Evolutionary conservation across 2,329 filamentous ascomycete species (phyloP), one percentile per base, ranked within the genome.

Genomic region (Alternaria gansuensis): DNA sequence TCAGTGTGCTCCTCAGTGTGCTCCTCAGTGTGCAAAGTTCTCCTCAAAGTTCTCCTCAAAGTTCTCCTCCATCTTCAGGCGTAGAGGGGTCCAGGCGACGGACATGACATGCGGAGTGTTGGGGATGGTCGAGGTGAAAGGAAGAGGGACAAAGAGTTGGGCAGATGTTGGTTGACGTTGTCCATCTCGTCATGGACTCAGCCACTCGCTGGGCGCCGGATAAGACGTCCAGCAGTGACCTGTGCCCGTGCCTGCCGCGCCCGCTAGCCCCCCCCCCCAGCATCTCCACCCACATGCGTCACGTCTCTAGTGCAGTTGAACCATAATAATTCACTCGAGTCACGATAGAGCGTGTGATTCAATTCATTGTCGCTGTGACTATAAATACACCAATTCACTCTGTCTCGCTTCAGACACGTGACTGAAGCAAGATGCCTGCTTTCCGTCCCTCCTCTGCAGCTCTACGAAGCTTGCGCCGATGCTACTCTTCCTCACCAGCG

Each of bases 401-500:
- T 2, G 3, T 37, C 7, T n/a, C 49, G 43, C 54, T 41, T 33
- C 53, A 29, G 17, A 10, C 31, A 39, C 29, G 8, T 9, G 43
- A 63, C 54, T 62, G 49, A 51, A 44, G 9, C 66, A 66, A 37
- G 56, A 79, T 79, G 77, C 66, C 68, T 45, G 63, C 65, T 40
- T 51, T 77, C 54, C 75, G 77, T 34, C 71, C 70, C 39, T 63
- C 71, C 1, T 41, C 69, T 17, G 59, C 64, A 4, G 69, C 74
- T 62, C 60, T 76, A 40, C 71, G 73, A 59, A 69, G 70, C 74
- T 67, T 73, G 65, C 63, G 64, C 43, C 73, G 70, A 45, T 65
- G 68, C 75, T 67, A 74, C 63, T 71, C 70, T 10, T 57, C 76
- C 62, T 64, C 73, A 55, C 66, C 74, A 31, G 73, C 79, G 29